Percentiles rank a stretch among this genome's conserved stretches.
phyloP scores from a whole-genome alignment of 2,329 filamentous ascomycete genomes.

The Tolypocladium nubicola region DNA sequence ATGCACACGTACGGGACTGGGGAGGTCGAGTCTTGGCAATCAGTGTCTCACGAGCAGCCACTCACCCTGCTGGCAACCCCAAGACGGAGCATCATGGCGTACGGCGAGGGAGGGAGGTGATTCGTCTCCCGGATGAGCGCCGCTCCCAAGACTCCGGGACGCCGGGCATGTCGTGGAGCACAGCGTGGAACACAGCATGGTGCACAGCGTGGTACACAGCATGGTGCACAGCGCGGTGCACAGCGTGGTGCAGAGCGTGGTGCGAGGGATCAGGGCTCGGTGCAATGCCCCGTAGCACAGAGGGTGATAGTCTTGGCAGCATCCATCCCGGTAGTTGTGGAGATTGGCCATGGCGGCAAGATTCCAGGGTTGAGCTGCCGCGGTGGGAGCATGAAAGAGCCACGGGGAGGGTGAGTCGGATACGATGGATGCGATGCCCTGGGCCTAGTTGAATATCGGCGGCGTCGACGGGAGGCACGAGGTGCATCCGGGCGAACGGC shows the following conservation, averaged over 20 bases:
- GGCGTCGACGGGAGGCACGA: neutral
- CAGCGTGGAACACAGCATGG: neutral
- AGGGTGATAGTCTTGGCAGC: neutral
- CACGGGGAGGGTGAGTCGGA: neutral
- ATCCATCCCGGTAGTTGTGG: neutral
- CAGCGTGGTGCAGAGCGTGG: neutral
- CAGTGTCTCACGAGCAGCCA: neutral
- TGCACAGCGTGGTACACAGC: neutral
- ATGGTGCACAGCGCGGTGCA: neutral
- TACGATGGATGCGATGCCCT: neutral
- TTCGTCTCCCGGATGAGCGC: neutral
- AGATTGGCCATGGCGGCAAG: neutral
- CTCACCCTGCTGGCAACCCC: neutral
- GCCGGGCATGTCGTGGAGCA: neutral
- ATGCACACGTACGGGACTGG: neutral
- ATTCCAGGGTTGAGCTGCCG: neutral
- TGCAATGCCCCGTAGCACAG: neutral
- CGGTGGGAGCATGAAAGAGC: neutral
- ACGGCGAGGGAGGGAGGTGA: neutral
- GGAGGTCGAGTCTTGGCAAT: neutral
- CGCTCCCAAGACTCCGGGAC: slow-evolving; percentile 1
- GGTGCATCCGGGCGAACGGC: neutral
- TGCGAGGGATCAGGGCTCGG: neutral
- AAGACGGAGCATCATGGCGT: neutral
- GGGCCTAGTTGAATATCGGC: neutral